Evolutionary conservation across 352 stramenopile species (phyloP).

Genomic region (Peronospora farinosa): DNA sequence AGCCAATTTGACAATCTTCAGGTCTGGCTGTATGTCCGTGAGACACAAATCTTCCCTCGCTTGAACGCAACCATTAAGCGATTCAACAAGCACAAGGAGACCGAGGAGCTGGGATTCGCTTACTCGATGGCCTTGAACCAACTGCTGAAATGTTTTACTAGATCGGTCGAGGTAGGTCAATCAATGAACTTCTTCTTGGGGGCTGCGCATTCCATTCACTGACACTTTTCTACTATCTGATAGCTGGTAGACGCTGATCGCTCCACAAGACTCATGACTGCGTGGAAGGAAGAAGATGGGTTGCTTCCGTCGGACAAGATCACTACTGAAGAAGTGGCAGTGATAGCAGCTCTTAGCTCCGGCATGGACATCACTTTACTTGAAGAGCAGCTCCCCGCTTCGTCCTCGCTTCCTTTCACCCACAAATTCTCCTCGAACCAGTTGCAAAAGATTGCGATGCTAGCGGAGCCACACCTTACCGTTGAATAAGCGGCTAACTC

Average conservation of each 20-base stretch:
- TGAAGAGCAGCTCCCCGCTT: slow-evolving; percentile 48
- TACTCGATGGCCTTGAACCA: slow-evolving; percentile 76
- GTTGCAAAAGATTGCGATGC: slow-evolving; percentile 30
- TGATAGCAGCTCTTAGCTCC: slow-evolving; percentile 44
- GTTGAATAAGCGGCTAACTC: slow-evolving; percentile 22
- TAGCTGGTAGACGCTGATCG: slow-evolving; percentile 52
- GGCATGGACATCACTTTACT: slow-evolving; percentile 57
- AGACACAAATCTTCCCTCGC: slow-evolving; percentile 74
- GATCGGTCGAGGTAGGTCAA: slow-evolving; percentile 62
- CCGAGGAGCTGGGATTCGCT: slow-evolving; percentile 69
- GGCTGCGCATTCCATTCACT: background rate
- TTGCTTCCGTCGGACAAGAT: slow-evolving; percentile 25
- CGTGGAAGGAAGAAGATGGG: slow-evolving; percentile 27
- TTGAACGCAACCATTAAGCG: slow-evolving; percentile 55
- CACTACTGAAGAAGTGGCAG: slow-evolving; percentile 45
- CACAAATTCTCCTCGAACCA: slow-evolving; percentile 33
- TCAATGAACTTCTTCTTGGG: background rate
- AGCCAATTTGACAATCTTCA: slow-evolving; percentile 80
- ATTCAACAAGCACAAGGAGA: slow-evolving; percentile 51
- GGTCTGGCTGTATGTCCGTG: slow-evolving; percentile 74
- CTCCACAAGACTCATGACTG: slow-evolving; percentile 32
- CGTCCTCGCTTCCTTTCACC: slow-evolving; percentile 31
- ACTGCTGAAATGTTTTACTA: slow-evolving; percentile 76
- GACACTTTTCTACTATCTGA: background rate
- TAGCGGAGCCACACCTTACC: slow-evolving; percentile 33